A percentile compares a stretch with the other conserved stretches of the same genome.
phyloP scores from a whole-genome alignment of 169 alveolate species.

The Perkinsus chesapeaki region DNA sequence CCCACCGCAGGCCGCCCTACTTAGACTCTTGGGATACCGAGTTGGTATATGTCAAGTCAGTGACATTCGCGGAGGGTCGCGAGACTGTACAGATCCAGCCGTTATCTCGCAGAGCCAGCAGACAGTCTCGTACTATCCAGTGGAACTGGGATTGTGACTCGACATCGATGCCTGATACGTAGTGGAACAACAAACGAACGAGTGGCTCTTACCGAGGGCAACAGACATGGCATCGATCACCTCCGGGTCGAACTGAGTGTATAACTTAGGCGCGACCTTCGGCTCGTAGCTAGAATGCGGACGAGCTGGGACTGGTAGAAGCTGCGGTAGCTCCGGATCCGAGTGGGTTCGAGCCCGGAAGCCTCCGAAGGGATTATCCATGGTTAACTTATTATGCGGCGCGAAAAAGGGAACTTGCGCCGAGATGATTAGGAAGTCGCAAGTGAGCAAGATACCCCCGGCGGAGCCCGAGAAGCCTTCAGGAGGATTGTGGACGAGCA shows the following conservation, averaged over 20 bases:
- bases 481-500: too few species aligned
- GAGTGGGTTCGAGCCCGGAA: conserved; percentile 10
- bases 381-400: background rate
- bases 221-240: background rate
- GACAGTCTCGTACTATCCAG: conserved; percentile 13
- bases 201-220: background rate
- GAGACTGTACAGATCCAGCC: conserved; percentile 2
- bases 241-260: conserved; percentile 9
- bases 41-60: background rate
- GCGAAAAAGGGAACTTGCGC: too few species aligned
- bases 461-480: too few species aligned
- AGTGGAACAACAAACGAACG: background rate
- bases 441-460: too few species aligned
- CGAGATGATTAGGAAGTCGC: too few species aligned
- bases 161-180: background rate
- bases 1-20: background rate
- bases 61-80: background rate
- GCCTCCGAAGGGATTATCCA: background rate
- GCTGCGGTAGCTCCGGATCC: conserved; percentile 20
- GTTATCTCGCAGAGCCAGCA: background rate
- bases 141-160: background rate
- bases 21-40: background rate
- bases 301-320: conserved; percentile 10
- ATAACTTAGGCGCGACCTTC: background rate
- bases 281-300: conserved; percentile 14